phyloP scores from a whole-genome alignment of 106 monocot genomes.

The Allium cepa region DNA sequence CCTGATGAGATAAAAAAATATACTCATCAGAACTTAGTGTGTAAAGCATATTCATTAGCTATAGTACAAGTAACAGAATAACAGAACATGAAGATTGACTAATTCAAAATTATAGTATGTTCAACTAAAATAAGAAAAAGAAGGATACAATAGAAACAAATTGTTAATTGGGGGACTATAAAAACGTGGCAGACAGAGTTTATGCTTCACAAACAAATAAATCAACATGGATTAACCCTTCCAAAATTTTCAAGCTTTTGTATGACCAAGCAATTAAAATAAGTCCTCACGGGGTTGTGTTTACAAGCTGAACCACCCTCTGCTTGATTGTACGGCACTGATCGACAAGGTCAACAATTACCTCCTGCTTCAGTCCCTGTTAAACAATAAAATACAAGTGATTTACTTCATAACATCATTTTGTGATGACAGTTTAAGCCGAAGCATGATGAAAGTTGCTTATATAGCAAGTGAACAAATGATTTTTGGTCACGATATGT shows the following conservation, averaged over 20 bases:
- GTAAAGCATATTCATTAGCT: too few relatives aligned
- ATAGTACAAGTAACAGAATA: background rate
- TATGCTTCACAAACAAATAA: background rate
- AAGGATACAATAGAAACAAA: background rate
- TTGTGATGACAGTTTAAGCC: background rate
- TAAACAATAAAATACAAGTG: too few relatives aligned
- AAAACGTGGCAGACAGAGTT: too few relatives aligned
- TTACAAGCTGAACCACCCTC: constrained; percentile 83
- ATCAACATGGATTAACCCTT: background rate
- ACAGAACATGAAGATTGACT: background rate
- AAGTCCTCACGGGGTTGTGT: constrained; percentile 49
- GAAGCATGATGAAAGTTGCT: background rate
- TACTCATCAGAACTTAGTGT: too few relatives aligned
- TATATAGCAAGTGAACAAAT: too few relatives aligned
- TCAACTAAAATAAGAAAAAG: background rate
- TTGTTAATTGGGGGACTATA: too few relatives aligned
- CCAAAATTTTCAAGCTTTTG: background rate
- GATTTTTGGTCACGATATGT: background rate
- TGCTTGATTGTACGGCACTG: constrained; percentile 86
- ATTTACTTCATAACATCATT: too few relatives aligned
- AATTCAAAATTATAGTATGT: background rate
- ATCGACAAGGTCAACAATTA: constrained; percentile 85
- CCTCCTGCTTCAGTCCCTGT: constrained; percentile 82
- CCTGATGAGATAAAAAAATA: constrained; percentile 7
- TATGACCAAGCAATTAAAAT: background rate